Conservation (phyloP, 1,284 basidiomycete species). For the Sanghuangporus baumii region DNA sequence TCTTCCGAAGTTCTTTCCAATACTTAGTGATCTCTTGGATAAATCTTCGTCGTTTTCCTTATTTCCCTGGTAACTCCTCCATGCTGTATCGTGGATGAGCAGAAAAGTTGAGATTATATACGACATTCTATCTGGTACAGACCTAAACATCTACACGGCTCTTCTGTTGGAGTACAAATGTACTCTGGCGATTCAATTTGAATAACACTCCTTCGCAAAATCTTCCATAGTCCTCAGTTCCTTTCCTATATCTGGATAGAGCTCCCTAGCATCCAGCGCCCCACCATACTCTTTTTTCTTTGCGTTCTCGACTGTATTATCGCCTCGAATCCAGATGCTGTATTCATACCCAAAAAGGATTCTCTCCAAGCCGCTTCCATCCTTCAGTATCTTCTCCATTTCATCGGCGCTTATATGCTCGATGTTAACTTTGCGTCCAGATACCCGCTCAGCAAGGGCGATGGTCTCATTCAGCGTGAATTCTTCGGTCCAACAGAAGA, state of each 20-base stretch:
- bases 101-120: too few species aligned
- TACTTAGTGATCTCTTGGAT: too few species aligned
- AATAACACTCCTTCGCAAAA: slow-evolving; percentile 4
- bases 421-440: neutral
- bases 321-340: slow-evolving; percentile 10
- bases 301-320: slow-evolving; percentile 16
- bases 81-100: too few species aligned
- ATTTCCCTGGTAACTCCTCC: too few species aligned
- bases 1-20: too few species aligned
- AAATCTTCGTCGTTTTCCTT: too few species aligned
- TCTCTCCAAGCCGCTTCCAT: neutral
- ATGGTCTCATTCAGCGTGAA: slow-evolving; percentile 16
- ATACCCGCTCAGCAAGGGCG: neutral
- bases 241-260: slow-evolving; percentile 13
- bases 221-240: slow-evolving; percentile 3
- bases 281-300: slow-evolving; percentile 15
- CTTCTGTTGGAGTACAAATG: neutral
- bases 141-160: too few species aligned
- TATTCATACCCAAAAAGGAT: neutral
- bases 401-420: neutral
- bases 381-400: neutral
- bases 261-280: slow-evolving; percentile 14
- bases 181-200: neutral
- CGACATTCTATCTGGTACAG: too few species aligned
- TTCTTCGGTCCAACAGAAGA: slow-evolving; percentile 27